Percentiles rank a stretch among this genome's conserved stretches.
Conservation (phyloP, 108 stramenopile species). For the Stephanodiscus minutulus region DNA sequence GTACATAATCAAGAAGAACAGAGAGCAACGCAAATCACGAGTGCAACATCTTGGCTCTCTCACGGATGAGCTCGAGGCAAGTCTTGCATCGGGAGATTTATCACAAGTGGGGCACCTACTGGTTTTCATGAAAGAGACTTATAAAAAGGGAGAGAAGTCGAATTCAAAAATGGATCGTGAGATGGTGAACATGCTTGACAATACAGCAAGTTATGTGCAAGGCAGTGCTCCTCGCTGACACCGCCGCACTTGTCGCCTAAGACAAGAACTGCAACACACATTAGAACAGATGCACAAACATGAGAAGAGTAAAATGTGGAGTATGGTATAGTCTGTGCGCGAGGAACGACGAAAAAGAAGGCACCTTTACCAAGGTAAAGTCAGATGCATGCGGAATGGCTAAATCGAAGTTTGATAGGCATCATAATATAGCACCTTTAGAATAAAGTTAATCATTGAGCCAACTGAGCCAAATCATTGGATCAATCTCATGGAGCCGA, state of each 20-base stretch:
- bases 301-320: constrained; percentile 16
- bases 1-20: constrained; percentile 45
- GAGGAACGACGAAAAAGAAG: no score
- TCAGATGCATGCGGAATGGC: no score
- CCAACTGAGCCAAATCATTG: no score
- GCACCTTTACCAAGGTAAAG: no score
- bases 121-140: constrained; percentile 24
- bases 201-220: constrained; percentile 20
- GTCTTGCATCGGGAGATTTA: constrained; percentile 24
- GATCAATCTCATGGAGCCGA: no score
- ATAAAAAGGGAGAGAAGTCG: constrained; percentile 40
- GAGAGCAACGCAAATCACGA: constrained; percentile 41
- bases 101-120: constrained; percentile 18
- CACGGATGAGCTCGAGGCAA: constrained; percentile 25
- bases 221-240: not conserved
- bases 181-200: constrained; percentile 54
- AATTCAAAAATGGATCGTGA: constrained; percentile 55
- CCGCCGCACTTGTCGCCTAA: constrained; percentile 24
- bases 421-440: no score
- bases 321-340: not conserved
- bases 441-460: no score
- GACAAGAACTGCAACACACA: constrained; percentile 37
- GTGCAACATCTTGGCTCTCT: constrained; percentile 27
- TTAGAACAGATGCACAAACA: constrained; percentile 30
- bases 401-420: no score